Base-by-base conservation (phyloP, 495 filamentous ascomycete species). In the Clohesyomyces aquaticus region DNA sequence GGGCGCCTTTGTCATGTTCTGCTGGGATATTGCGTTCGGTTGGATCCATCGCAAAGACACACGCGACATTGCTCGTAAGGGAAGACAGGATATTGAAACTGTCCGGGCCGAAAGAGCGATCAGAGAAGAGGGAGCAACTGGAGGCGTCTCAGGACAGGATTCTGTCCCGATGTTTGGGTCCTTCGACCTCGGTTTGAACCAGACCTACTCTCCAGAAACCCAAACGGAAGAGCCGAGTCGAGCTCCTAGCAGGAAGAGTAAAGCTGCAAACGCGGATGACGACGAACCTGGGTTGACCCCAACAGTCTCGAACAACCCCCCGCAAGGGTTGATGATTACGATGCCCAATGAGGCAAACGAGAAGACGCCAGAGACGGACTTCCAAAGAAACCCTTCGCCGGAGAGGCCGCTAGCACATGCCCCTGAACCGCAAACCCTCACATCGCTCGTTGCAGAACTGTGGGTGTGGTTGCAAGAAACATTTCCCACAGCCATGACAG, bases 401-500 rank as follows among this genome's bases (percentile, higher is more conserved):
- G 19, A 50, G 6, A 2, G 18, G 8, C 10, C 18, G 18, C 8
- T 25, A 4, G 26, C 12, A 22, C 11, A 64, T 16, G 21, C 32
- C 11, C 64, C 23, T 19, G 42, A 19, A 3, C 73, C 51, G 12
- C 19, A 73, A 26, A 85, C 82, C 0, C 75, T 87, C 14, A 76
- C 77, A 8, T 85, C 83, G 1, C 53, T 82, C 0, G 45, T 69
- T 18, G 60, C 50, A 11, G 73, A 83, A 14, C 18, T 55, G 0
- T 82, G 80, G 62, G 65, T 70, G 16, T 89, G 85, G 85, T 76
- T 71, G 1, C 82, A 85, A 45, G 84, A 87, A 69, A 88, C 85
- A 0, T 89, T 89, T 58, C 85, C 86, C 14, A 89, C 85, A 0
- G 80, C 80, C 25, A 83, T 82, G 0, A 81, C 84, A 0, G 85